Percentiles rank a stretch among this genome's conserved stretches.
Evolutionary conservation across 2,329 filamentous ascomycete species (phyloP).

Genomic region (Fusarium coffeatum): DNA sequence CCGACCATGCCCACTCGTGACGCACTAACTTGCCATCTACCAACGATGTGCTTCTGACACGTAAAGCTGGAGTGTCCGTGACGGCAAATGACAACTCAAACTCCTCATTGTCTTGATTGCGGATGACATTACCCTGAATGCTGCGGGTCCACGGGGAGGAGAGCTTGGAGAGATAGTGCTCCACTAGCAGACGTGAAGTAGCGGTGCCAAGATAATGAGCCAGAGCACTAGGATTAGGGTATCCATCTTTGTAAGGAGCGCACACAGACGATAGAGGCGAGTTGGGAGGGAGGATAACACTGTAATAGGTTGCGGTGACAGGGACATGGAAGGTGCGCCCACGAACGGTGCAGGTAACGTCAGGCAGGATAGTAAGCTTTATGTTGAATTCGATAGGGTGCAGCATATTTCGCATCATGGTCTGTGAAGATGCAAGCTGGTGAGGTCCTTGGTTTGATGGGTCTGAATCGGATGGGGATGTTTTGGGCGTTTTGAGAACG

Average conservation of each 20-base stretch:
- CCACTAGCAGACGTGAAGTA: slow-evolving; percentile 55
- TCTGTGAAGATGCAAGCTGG: slow-evolving; percentile 56
- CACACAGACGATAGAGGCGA: slow-evolving; percentile 54
- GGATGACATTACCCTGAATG: slow-evolving; percentile 51
- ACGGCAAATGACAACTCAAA: slow-evolving; percentile 51
- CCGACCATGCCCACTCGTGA: slow-evolving; percentile 50
- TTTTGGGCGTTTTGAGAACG: slow-evolving; percentile 55
- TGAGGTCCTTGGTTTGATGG: slow-evolving; percentile 48
- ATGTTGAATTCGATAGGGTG: slow-evolving; percentile 57
- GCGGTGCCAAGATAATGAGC: slow-evolving; percentile 60
- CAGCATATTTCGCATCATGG: slow-evolving; percentile 58
- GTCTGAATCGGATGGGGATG: slow-evolving; percentile 45
- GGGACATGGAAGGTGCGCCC: slow-evolving; percentile 59
- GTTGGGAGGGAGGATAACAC: slow-evolving; percentile 54
- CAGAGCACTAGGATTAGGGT: slow-evolving; percentile 58
- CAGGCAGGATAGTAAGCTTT: slow-evolving; percentile 59
- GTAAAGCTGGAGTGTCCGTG: slow-evolving; percentile 35
- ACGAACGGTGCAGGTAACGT: slow-evolving; percentile 56
- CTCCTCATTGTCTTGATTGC: slow-evolving; percentile 43
- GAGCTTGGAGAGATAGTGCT: slow-evolving; percentile 50
- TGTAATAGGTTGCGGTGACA: slow-evolving; percentile 59
- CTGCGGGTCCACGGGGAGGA: slow-evolving; percentile 46
- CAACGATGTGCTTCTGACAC: slow-evolving; percentile 37
- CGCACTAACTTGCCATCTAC: slow-evolving; percentile 25
- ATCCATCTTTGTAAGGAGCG: slow-evolving; percentile 58